Percentiles rank a stretch among this genome's conserved stretches.
phyloP scores from a whole-genome alignment of 345 rosid genomes.

The Rhodamnia argentea region DNA sequence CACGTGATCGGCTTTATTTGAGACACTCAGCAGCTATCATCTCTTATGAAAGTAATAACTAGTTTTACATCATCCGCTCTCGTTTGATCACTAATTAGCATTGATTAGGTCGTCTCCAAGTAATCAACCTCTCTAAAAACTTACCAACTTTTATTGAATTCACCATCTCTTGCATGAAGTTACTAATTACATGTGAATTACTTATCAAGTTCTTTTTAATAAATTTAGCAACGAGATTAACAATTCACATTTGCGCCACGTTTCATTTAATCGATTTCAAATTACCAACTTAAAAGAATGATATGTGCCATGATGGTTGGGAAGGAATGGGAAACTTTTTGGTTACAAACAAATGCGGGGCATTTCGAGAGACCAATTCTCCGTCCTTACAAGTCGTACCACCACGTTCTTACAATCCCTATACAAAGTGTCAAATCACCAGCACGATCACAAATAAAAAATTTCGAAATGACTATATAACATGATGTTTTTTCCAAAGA shows the following conservation, averaged over 20 bases:
- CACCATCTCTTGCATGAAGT: neutral
- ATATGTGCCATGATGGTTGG: neutral
- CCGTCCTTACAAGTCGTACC: neutral
- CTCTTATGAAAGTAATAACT: neutral
- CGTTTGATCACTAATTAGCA: neutral
- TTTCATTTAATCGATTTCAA: neutral
- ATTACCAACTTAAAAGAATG: neutral
- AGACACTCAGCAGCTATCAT: neutral
- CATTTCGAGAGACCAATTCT: neutral
- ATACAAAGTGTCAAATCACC: no score
- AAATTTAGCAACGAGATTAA: neutral
- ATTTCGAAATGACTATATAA: accelerated
- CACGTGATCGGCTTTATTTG: neutral
- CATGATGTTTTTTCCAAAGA: neutral
- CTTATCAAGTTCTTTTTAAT: neutral
- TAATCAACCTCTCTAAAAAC: neutral
- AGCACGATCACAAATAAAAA: no score
- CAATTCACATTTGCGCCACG: neutral
- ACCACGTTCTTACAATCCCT: neutral
- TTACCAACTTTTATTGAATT: neutral
- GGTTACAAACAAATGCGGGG: neutral
- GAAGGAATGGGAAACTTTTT: neutral
- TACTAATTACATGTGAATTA: neutral
- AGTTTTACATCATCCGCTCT: neutral
- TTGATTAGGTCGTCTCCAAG: neutral